Conservation (phyloP, 805 yeast genomes). For the Candida railenensis region DNA sequence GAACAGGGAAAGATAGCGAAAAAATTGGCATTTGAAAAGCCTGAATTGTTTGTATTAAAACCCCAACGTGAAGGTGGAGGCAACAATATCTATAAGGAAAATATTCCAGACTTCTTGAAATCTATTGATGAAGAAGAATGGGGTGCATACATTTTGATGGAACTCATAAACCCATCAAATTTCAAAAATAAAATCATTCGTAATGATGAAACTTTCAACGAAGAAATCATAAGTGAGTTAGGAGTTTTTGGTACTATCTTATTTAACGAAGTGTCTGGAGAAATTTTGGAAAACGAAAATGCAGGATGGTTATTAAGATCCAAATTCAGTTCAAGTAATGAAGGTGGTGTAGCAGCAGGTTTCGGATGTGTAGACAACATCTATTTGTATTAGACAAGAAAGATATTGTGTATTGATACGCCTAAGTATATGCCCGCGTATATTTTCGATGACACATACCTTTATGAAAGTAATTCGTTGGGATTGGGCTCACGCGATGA, state of each 20-base stretch:
- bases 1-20: constrained; percentile 61
- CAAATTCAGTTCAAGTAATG: constrained; percentile 82
- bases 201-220: constrained; percentile 59
- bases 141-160: constrained; percentile 94
- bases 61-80: constrained; percentile 99
- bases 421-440: too few species aligned
- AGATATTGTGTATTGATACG: too few species aligned
- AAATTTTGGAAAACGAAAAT: constrained; percentile 58
- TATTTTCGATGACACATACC: too few species aligned
- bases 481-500: too few species aligned
- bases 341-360: constrained; percentile 99
- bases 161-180: constrained; percentile 77
- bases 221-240: constrained; percentile 82
- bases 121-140: constrained; percentile 66
- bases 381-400: constrained; percentile 50
- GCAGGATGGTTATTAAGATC: constrained; percentile 89
- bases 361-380: constrained; percentile 94
- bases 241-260: constrained; percentile 86
- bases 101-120: constrained; percentile 73
- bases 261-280: constrained; percentile 64
- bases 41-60: constrained; percentile 78
- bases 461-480: too few species aligned
- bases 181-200: constrained; percentile 69
- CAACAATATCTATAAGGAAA: constrained; percentile 83
- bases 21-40: constrained; percentile 61